Evolutionary conservation across 768 basidiomycete species (phyloP).

Genomic region (Podaxis sp.): DNA sequence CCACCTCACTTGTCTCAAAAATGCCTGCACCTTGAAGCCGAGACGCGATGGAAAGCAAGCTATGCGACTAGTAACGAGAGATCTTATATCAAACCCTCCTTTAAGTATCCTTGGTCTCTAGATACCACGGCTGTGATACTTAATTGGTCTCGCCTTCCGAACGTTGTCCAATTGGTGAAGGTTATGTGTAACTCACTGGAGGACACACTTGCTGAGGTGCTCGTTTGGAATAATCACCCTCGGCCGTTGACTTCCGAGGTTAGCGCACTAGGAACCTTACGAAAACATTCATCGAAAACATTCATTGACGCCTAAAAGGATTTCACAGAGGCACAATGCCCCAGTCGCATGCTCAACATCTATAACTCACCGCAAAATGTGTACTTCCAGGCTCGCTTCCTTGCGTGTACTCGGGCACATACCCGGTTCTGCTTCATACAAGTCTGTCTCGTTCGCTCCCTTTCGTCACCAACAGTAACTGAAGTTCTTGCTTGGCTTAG

Average conservation of each 20-base stretch:
- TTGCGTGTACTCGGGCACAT: slow-evolving; percentile 47
- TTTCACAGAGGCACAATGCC: slow-evolving; percentile 38
- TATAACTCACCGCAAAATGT: slow-evolving; percentile 53
- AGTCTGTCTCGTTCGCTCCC: slow-evolving; percentile 23
- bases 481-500: slow-evolving; percentile 25
- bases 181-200: slow-evolving; percentile 46
- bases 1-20: neutral
- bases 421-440: slow-evolving; percentile 63
- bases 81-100: neutral
- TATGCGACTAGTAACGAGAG: slow-evolving; percentile 5
- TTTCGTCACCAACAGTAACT: neutral
- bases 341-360: slow-evolving; percentile 40
- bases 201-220: slow-evolving; percentile 40
- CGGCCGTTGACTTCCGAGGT: slow-evolving; percentile 38
- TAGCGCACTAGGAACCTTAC: slow-evolving; percentile 10
- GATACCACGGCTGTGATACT: slow-evolving; percentile 55
- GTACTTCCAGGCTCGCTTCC: slow-evolving; percentile 59
- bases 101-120: slow-evolving; percentile 16
- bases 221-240: slow-evolving; percentile 65
- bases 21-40: neutral
- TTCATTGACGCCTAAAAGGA: slow-evolving; percentile 25
- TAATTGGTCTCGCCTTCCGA: slow-evolving; percentile 65
- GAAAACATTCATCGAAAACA: neutral
- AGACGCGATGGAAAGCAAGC: slow-evolving; percentile 1
- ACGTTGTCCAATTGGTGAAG: slow-evolving; percentile 52